These are phyloP conservation scores for Wickerhamia fluorescens DNA, from an alignment of 805 yeast species.

Conservation along the genomic window DNA sequence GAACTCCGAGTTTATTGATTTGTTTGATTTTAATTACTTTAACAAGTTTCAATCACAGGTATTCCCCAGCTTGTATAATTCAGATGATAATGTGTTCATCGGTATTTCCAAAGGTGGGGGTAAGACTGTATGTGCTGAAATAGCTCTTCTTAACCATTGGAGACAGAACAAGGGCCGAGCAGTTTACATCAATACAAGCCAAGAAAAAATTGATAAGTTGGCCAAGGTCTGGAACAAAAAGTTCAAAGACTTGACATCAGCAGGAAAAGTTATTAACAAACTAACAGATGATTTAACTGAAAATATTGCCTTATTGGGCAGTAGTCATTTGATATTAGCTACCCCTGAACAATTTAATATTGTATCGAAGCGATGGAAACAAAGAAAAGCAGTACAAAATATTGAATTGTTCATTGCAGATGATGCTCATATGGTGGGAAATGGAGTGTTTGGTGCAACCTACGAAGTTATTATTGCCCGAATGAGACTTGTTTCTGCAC, in stretches of 20 bases:
- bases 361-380: slow-evolving; percentile 77
- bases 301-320: slow-evolving; percentile 51
- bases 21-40: slow-evolving; percentile 47
- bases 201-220: slow-evolving; percentile 45
- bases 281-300: slow-evolving; percentile 46
- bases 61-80: slow-evolving; percentile 51
- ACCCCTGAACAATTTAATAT: slow-evolving; percentile 77
- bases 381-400: slow-evolving; percentile 58
- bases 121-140: slow-evolving; percentile 61
- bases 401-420: slow-evolving; percentile 68
- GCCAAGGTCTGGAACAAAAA: slow-evolving; percentile 46
- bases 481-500: slow-evolving; percentile 61
- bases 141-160: slow-evolving; percentile 73
- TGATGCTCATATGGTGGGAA: slow-evolving; percentile 62
- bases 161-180: slow-evolving; percentile 60
- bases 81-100: slow-evolving; percentile 53
- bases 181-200: slow-evolving; percentile 62
- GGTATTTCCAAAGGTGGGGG: slow-evolving; percentile 77
- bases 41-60: slow-evolving; percentile 72
- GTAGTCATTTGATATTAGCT: slow-evolving; percentile 61
- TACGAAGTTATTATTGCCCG: slow-evolving; percentile 72
- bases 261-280: slow-evolving; percentile 48
- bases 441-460: slow-evolving; percentile 42
- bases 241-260: slow-evolving; percentile 41
- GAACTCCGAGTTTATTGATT: slow-evolving; percentile 37